phyloP scores from a whole-genome alignment of 345 rosid species.

The Microcos paniculata region DNA sequence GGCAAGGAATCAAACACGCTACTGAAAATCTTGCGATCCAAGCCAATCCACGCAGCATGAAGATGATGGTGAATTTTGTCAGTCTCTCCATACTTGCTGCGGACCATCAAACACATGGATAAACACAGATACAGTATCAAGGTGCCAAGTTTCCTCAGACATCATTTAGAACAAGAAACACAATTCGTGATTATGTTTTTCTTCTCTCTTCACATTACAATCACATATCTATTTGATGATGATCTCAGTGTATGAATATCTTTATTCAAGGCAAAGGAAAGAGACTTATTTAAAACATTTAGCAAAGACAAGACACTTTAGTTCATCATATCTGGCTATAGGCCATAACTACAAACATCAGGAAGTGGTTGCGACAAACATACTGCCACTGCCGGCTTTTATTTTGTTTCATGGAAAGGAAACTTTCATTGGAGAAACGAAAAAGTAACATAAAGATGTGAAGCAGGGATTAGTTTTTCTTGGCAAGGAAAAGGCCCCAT shows the following conservation, averaged over 20 bases:
- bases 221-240: background rate
- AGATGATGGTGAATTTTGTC: background rate
- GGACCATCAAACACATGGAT: background rate
- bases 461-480: conserved; percentile 33
- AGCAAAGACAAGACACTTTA: no score
- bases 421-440: background rate
- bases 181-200: background rate
- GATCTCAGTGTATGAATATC: background rate
- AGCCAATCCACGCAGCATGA: no score
- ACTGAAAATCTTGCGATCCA: no score
- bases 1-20: no score
- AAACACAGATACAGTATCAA: background rate
- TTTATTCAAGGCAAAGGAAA: background rate
- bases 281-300: no score
- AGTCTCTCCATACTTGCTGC: background rate
- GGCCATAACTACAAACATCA: no score
- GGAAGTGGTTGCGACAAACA: background rate
- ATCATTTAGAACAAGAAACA: no score
- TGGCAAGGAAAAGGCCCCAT: conserved; percentile 77
- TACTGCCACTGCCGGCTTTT: background rate
- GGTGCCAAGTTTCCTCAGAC: no score
- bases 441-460: background rate
- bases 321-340: no score
- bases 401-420: background rate
- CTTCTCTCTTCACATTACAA: background rate